A percentile compares a stretch with the other conserved stretches of the same genome.
These are phyloP conservation scores for Scenedesmus sp. DNA, from an alignment of 163 green algal species.

Conservation along the genomic window DNA sequence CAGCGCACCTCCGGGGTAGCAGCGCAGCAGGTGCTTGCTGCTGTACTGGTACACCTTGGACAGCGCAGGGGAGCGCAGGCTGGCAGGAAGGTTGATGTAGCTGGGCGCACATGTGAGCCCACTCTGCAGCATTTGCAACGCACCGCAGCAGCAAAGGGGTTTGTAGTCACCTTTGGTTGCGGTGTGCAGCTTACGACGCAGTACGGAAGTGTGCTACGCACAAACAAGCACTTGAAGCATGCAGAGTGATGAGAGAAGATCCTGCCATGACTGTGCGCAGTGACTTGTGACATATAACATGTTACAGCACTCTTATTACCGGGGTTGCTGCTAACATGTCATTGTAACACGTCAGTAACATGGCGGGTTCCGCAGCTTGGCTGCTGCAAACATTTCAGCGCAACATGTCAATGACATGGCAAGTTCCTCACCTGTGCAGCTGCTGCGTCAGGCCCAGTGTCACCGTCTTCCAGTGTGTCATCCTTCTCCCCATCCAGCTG, in stretches of 20 bases:
- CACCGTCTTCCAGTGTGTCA: not conserved
- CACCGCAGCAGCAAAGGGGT: not conserved
- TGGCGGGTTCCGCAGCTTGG: too few species aligned
- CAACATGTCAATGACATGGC: not conserved
- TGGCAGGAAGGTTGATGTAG: slow-evolving; percentile 10
- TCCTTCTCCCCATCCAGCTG: slow-evolving; percentile 17
- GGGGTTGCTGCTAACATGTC: too few species aligned
- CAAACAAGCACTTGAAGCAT: too few species aligned
- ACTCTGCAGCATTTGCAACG: not conserved
- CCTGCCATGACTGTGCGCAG: too few species aligned
- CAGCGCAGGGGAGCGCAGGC: not conserved
- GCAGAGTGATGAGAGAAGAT: too few species aligned
- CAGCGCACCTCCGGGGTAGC: slow-evolving; percentile 29
- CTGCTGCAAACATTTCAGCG: too few species aligned
- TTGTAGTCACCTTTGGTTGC: too few species aligned
- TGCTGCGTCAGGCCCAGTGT: not conserved
- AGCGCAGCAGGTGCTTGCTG: slow-evolving; percentile 35
- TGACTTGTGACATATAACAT: too few species aligned
- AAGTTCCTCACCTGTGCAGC: not conserved
- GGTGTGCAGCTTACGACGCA: too few species aligned
- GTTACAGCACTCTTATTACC: too few species aligned
- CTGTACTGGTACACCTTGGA: not conserved
- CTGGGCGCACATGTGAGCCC: not conserved
- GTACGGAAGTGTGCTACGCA: too few species aligned
- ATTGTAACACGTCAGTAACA: too few species aligned